Percentiles rank a stretch among this genome's conserved stretches.
phyloP scores from a whole-genome alignment of 495 filamentous ascomycete species.

The Antarctomyces pellizariae region DNA sequence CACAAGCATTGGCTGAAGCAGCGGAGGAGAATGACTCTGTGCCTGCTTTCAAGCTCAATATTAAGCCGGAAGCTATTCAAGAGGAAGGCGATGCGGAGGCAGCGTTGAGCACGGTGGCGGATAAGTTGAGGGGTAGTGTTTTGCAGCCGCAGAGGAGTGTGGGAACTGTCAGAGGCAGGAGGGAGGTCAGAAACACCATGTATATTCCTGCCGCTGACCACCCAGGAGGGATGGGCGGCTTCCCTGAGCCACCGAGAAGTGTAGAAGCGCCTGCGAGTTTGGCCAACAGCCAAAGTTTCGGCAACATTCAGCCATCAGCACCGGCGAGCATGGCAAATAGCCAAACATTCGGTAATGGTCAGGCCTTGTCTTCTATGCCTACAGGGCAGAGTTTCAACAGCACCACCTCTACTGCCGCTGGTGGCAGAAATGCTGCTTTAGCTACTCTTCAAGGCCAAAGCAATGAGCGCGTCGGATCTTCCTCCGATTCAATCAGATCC shows the following conservation, averaged over 20 bases:
- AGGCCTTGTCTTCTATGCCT: conserved; percentile 1
- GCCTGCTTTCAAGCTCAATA: conserved; percentile 67
- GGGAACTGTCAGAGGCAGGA: conserved; percentile 64
- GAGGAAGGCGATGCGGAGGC: conserved; percentile 79
- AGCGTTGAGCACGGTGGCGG: conserved; percentile 79
- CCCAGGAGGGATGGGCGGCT: too few species aligned
- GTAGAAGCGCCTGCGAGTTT: conserved; percentile 10
- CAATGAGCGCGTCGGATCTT: too few species aligned
- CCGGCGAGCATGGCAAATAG: conserved; percentile 18
- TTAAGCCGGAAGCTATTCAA: conserved; percentile 75
- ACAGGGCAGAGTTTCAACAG: conserved; percentile 6
- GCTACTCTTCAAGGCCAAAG: too few species aligned
- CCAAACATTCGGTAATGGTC: conserved; percentile 3
- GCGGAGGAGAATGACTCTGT: conserved; percentile 36
- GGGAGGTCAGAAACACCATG: conserved; percentile 77
- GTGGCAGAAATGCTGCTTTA: conserved; percentile 23
- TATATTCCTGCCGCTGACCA: conserved; percentile 34
- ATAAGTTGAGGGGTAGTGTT: conserved; percentile 36
- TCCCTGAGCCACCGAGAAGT: conserved; percentile 7
- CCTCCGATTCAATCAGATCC: conserved; percentile 79
- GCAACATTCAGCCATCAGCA: conserved; percentile 21
- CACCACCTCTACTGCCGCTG: conserved; percentile 16
- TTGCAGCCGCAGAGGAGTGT: conserved; percentile 38
- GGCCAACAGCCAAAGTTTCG: conserved; percentile 13
- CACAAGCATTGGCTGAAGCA: conserved; percentile 60